Percentiles rank a stretch among this genome's conserved stretches.
These are phyloP conservation scores for Russula abietina DNA, from an alignment of 768 basidiomycete species.

Conservation along the genomic window DNA sequence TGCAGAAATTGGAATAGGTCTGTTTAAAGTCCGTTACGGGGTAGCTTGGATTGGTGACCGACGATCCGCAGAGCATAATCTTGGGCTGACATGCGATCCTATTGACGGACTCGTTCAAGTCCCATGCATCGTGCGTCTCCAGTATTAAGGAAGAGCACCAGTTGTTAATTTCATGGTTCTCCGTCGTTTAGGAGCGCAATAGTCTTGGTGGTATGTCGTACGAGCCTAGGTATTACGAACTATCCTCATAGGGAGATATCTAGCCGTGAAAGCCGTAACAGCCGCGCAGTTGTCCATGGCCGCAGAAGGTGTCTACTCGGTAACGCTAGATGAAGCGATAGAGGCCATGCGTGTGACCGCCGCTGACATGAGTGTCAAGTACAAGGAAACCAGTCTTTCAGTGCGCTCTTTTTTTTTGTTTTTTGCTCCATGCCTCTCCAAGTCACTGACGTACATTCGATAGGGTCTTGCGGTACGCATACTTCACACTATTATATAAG, in stretches of 20 bases:
- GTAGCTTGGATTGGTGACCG: not conserved
- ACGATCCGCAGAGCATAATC: constrained; percentile 58
- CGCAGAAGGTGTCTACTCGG: constrained; percentile 79
- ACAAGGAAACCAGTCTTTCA: constrained; percentile 92
- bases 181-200: constrained; percentile 58
- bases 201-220: constrained; percentile 66
- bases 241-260: constrained; percentile 11
- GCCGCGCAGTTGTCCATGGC: constrained; percentile 95
- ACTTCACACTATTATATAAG: constrained; percentile 8
- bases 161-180: constrained; percentile 5
- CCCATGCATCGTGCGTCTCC: constrained; percentile 77
- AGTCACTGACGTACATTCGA: constrained; percentile 5
- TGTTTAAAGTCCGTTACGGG: constrained; percentile 19
- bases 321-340: constrained; percentile 90
- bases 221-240: not conserved
- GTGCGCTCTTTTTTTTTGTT: constrained; percentile 38
- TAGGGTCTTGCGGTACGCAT: constrained; percentile 55
- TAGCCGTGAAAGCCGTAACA: constrained; percentile 88
- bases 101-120: constrained; percentile 92
- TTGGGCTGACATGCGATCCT: constrained; percentile 90
- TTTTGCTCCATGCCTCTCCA: not conserved
- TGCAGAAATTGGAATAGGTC: constrained; percentile 88
- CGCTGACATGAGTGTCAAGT: constrained; percentile 90
- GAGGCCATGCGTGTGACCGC: constrained; percentile 93
- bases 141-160: constrained; percentile 7